Percentiles rank a stretch among this genome's conserved stretches.
These are phyloP conservation scores for Komagataella phaffii DNA, from an alignment of 805 yeast species.

Conservation along the genomic window DNA sequence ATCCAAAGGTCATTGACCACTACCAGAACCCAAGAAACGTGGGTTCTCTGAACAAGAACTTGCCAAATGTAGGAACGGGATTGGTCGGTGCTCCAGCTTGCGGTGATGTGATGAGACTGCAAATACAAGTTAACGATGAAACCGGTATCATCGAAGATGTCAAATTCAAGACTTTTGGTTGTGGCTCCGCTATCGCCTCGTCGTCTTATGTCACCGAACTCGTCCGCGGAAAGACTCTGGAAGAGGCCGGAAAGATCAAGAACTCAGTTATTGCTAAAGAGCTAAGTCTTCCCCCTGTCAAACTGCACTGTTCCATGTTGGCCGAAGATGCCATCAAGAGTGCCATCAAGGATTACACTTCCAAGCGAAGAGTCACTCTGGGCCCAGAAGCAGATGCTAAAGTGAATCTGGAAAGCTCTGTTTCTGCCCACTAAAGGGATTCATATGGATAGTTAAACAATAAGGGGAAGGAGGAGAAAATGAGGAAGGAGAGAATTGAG, in stretches of 20 bases:
- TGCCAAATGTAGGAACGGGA: constrained; percentile 82
- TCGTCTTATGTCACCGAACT: constrained; percentile 91
- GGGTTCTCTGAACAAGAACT: constrained; percentile 76
- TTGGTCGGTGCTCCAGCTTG: constrained; percentile 99
- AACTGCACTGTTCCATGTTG: constrained; percentile 94
- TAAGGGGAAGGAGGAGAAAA: not conserved
- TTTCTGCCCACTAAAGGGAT: not conserved
- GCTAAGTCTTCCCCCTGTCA: constrained; percentile 90
- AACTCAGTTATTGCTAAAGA: constrained; percentile 93
- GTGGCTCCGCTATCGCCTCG: constrained; percentile 96
- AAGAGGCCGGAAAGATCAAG: constrained; percentile 86
- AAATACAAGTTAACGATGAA: constrained; percentile 82
- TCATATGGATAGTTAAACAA: not conserved
- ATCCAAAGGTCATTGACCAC: constrained; percentile 90
- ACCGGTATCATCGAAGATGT: constrained; percentile 91
- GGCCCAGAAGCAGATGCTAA: constrained; percentile 35
- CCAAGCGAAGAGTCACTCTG: constrained; percentile 57
- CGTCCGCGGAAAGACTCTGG: constrained; percentile 87
- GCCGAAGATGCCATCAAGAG: constrained; percentile 98
- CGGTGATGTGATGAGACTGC: constrained; percentile 97
- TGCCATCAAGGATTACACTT: constrained; percentile 88
- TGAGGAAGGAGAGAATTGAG: not conserved
- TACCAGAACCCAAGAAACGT: constrained; percentile 95
- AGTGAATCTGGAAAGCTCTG: not conserved
- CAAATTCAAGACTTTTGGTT: constrained; percentile 97